Base-by-base conservation (phyloP, 2,329 filamentous ascomycete species). In the Sclerotinia sclerotiorum region DNA sequence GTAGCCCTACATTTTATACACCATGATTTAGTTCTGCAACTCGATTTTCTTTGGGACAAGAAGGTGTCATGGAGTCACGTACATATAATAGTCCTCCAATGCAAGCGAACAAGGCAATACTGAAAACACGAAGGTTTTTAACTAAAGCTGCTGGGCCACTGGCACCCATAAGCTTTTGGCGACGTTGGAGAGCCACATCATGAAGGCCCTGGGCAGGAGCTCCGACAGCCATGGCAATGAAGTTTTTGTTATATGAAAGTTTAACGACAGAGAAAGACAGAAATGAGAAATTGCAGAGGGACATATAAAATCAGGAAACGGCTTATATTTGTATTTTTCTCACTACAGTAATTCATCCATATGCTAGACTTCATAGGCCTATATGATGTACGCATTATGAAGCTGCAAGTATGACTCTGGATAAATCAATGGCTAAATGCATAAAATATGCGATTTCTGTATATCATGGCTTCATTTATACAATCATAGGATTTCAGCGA, bases 41-140 rank as follows among this genome's bases (percentile, higher is more conserved):
- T 29, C 8, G n/a, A 46, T 2, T 5, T 5, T 21, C 32, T 63
- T 24, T 24, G 1, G 39, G 15, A 1, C 27, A 5, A 2, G 11
- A 3, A 21, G 2, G 1, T n/a, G 13, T n/a, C 17, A 35, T 56
- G 29, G 32, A 46, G 15, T 39, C 29, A 68, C 66, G 4, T 63
- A 77, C 75, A 70, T 75, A 87, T 1, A 87, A 79, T 2, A 87
- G 80, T 65, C 87, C 86, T 27, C 87, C 87, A 54, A 89, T 85
- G 70, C 86, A 88, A 8, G 87, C 86, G 75, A 89, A 89, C 54
- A 84, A 79, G 1, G 86, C 85, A 69, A 88, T 83, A n/a, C 83
- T 79, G 72, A 87, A 86, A 21, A 89, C 86, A 55, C 83, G 84
- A 74, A 83, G 83, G 74, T 88, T 89, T 77, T 86, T 87, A 19